A percentile compares a stretch with the other conserved stretches of the same genome.
phyloP scores from a whole-genome alignment of 768 basidiomycete species.

The Mycena maculata region DNA sequence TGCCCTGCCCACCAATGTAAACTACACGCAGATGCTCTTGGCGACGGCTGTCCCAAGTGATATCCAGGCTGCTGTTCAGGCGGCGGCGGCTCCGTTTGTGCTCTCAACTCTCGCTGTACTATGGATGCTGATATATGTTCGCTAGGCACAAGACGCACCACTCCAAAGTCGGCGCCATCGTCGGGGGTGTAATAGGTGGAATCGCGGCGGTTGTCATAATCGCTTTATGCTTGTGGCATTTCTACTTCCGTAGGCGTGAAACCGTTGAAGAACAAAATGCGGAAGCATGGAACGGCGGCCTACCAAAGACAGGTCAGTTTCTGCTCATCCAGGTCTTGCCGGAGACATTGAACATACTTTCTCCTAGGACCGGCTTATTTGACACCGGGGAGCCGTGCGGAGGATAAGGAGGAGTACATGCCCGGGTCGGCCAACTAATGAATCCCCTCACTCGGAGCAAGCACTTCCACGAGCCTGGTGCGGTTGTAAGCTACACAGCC shows the following conservation, averaged over 20 bases:
- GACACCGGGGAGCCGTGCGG: too few relatives aligned
- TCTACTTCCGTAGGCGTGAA: background rate
- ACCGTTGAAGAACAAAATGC: background rate
- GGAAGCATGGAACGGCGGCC: too few relatives aligned
- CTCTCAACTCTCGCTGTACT: background rate
- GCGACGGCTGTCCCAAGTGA: constrained; percentile 22
- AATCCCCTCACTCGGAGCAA: too few relatives aligned
- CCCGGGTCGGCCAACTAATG: too few relatives aligned
- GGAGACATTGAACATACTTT: too few relatives aligned
- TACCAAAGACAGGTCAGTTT: too few relatives aligned
- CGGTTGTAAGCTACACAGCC: too few relatives aligned
- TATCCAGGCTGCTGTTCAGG: constrained; percentile 11
- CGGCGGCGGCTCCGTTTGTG: background rate
- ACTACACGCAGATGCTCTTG: constrained; percentile 23
- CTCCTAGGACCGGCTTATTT: too few relatives aligned
- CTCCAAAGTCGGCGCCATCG: constrained; percentile 4
- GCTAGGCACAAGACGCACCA: background rate
- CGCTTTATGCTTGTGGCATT: background rate
- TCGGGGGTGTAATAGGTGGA: constrained; percentile 3
- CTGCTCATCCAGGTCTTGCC: too few relatives aligned
- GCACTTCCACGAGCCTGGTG: too few relatives aligned
- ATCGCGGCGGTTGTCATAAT: background rate
- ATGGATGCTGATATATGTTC: background rate
- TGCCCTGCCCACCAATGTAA: constrained; percentile 22
- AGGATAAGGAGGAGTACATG: too few relatives aligned